Conservation (phyloP, 108 stramenopile species). For the Stephanodiscus triporus region DNA sequence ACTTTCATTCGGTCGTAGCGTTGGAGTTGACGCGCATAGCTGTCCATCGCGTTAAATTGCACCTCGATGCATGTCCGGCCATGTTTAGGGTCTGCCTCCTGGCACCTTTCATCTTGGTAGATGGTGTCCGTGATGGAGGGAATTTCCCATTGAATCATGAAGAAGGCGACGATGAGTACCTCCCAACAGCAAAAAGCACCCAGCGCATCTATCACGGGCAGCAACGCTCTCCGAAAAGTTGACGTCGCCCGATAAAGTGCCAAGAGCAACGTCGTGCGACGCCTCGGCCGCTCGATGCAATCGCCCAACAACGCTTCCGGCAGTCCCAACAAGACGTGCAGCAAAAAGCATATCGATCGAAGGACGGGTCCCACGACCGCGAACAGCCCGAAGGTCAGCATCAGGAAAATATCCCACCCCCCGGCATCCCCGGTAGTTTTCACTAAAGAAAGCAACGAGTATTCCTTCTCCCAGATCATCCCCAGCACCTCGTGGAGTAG, state of each 20-base stretch:
- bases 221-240: slow-evolving; percentile 30
- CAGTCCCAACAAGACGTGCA: slow-evolving; percentile 55
- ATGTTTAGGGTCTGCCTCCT: slow-evolving; percentile 41
- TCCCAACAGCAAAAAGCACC: slow-evolving; percentile 91
- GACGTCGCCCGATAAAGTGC: slow-evolving; percentile 16
- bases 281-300: slow-evolving; percentile 46
- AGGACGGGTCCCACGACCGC: slow-evolving; percentile 51
- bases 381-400: slow-evolving; percentile 80
- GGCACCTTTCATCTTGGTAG: slow-evolving; percentile 51
- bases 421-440: slow-evolving; percentile 82
- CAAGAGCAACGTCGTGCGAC: slow-evolving; percentile 33
- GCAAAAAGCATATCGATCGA: slow-evolving; percentile 44
- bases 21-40: too few species aligned
- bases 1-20: too few species aligned
- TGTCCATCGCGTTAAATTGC: slow-evolving; percentile 44
- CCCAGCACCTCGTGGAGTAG: slow-evolving; percentile 78
- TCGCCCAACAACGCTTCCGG: slow-evolving; percentile 38
- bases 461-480: slow-evolving; percentile 67
- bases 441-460: slow-evolving; percentile 72
- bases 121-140: slow-evolving; percentile 83
- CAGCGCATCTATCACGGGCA: slow-evolving; percentile 63
- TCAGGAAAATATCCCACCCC: slow-evolving; percentile 78
- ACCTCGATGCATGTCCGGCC: slow-evolving; percentile 51
- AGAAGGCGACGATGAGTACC: slow-evolving; percentile 73
- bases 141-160: slow-evolving; percentile 84